Evolutionary conservation across 2,329 filamentous ascomycete species (phyloP), one percentile per base, ranked within the genome.

Genomic region (Verticillium zaregamsianum): DNA sequence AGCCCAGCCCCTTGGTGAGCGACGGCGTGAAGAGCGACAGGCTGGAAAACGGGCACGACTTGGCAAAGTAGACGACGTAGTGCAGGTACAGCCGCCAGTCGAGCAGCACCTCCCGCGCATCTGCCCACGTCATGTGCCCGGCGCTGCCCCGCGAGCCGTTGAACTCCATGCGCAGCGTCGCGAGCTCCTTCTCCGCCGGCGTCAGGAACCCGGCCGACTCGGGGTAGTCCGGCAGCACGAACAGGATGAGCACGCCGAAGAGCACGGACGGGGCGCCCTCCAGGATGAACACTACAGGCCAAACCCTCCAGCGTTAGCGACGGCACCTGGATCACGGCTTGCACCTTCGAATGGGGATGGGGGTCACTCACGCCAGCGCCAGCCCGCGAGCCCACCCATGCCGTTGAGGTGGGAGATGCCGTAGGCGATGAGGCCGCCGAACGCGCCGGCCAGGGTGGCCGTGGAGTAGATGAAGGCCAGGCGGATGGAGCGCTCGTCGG

Each of bases 341-440:
- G n/a, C n/a, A n/a, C n/a, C n/a, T n/a, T n/a, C n/a, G n/a, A n/a
- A n/a, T n/a, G n/a, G n/a, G n/a, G n/a, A n/a, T n/a, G n/a, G n/a
- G 28, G 90, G 85, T 7, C 9, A 35, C 33, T 35, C 14, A 35
- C 33, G 14, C 87, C 87, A 93, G 31, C 89, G 80, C 90, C 90
- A 93, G 11, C 86, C 90, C 3, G 82, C 78, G 25, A 88, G 78
- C 2, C 88, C 88, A 0, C 76, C 73, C 1, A 83, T 73, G 7
- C 84, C 82, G 66, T 91, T 86, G 85, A 93, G 90, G 68, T 89
- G 86, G 0, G 88, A 87, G 63, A 92, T 88, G 1, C 81, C 89
- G 64, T 88, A 92, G 0, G 90, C 90, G 9, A 93, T 83, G 1
- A 91, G 81, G 2, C 90, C 90, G 9, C 90, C 89, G 66, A 87